Evolutionary conservation across 1,284 basidiomycete genomes (phyloP), one percentile per base, ranked within the genome.

Genomic region (Peniophora sp.): DNA sequence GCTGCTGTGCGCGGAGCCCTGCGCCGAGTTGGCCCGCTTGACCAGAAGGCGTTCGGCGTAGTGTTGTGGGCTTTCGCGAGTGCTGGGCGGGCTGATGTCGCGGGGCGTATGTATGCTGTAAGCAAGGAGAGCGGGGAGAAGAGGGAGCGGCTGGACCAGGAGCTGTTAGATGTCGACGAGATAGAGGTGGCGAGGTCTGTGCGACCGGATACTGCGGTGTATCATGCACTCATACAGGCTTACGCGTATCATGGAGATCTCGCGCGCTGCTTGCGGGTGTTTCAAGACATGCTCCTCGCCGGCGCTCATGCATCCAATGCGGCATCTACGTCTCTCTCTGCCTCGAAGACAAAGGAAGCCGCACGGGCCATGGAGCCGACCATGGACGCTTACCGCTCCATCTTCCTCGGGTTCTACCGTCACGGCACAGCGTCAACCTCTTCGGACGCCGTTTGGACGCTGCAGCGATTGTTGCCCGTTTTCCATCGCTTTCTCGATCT

Each of bases 391-490:
- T 94, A 85, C 62, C 77, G 85, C 12, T 77, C 80, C 8, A 65
- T 94, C 22, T 92, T 94, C 63, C 71, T 85, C 8, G 91, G 89
- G 0, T 94, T 92, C 63, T 70, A 75, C 6, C 75, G 78, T 12
- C 81, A 89, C 56, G 83, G 73, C 35, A 56, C 64, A n/a, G 43
- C 14, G 23, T 9, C 48, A 27, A 41, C 46, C 35, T 36, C 48
- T 17, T 47, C 51, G 0, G 19, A 22, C 56, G 25, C 55, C 24
- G 50, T 53, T 23, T 89, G 85, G 85, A 73, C 73, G n/a, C 60
- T 78, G 52, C 63, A 72, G 3, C 75, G 77, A 55, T 72, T 89
- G 35, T 63, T 73, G 16, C 60, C 66, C 2, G 58, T 88, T n/a
- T 85, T 85, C 56, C 63, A 72, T 23, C 69, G 70, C 27, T 89